Evolutionary conservation across 2,329 filamentous ascomycete genomes (phyloP), one percentile per base, ranked within the genome.

Genomic region (Lachnellula suecica): DNA sequence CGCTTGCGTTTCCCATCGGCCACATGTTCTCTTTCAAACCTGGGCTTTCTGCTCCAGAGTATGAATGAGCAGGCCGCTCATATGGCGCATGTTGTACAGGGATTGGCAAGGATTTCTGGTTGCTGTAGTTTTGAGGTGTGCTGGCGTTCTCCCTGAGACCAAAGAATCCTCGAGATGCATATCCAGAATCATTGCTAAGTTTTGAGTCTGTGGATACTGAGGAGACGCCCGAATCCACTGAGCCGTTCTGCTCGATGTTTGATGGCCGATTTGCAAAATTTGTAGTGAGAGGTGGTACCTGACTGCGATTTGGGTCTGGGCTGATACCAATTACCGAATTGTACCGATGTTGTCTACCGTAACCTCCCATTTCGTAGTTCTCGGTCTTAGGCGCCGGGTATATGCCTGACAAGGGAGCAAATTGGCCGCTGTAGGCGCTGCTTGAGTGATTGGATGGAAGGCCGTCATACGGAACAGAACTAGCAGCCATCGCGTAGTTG

Each of bases 141-240:
- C 51, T 56, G 43, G 50, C 38, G 34, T 37, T 50, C n/a, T 63
- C 62, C 49, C 59, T 34, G 23, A 56, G 44, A 22, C 52, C 47
- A 25, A 61, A 65, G 34, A 54, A 63, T 10, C 58, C 55, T 50
- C 61, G 61, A 15, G 63, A 62, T 8, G 59, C 52, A 48, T 65
- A 66, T 17, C 63, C 60, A 8, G 63, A 63, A 29, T 65, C 62
- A 35, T 24, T 60, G 23, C 62, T 63, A 20, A 63, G 34, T 40
- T 64, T 64, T 1, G 62, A 64, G 15, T 65, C 61, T 3, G 45
- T 35, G 13, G 64, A 64, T 11, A 49, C 37, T 6, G 60, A 54
- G 2, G 63, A 63, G 4, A 63, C 34, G 15, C 58, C 57, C 1
- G 62, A 60, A 37, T 66, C 64, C 2, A 61, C 47, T 4, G 62